phyloP scores from a whole-genome alignment of 1,284 basidiomycete species.

The Rhodotorula mucilaginosa region DNA sequence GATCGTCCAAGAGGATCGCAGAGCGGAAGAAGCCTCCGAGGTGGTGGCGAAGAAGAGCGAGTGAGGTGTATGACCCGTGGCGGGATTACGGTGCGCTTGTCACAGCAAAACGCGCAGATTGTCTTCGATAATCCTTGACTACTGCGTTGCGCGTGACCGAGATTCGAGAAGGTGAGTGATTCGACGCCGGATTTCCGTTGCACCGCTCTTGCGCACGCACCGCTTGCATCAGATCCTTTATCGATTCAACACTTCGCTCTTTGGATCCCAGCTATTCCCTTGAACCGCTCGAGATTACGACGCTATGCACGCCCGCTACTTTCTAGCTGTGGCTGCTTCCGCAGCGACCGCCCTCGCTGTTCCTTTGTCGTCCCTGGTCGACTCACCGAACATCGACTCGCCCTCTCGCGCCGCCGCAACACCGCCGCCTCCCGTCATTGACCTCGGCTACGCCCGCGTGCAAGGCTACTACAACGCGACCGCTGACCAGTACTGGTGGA shows the following conservation, averaged over 20 bases:
- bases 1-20: neutral
- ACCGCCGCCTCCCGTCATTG: slow-evolving; percentile 1
- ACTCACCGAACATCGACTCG: neutral
- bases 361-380: neutral
- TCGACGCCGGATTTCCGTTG: no score
- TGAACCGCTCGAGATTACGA: no score
- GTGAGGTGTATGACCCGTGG: neutral
- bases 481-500: neutral
- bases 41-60: neutral
- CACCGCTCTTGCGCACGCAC: no score
- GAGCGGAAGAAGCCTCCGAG: neutral
- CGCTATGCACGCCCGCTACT: neutral
- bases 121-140: neutral
- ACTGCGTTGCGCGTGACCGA: no score
- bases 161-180: no score
- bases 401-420: neutral
- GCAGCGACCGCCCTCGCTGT: neutral
- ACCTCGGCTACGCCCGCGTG: neutral
- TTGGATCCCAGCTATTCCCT: no score
- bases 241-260: no score
- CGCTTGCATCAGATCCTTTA: no score
- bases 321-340: no score
- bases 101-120: neutral
- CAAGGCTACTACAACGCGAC: slow-evolving; percentile 1
- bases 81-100: neutral